Evolutionary conservation across 176 grass and related monocot genomes (phyloP).

Genomic region (Rhipidocladum racemiflorum): DNA sequence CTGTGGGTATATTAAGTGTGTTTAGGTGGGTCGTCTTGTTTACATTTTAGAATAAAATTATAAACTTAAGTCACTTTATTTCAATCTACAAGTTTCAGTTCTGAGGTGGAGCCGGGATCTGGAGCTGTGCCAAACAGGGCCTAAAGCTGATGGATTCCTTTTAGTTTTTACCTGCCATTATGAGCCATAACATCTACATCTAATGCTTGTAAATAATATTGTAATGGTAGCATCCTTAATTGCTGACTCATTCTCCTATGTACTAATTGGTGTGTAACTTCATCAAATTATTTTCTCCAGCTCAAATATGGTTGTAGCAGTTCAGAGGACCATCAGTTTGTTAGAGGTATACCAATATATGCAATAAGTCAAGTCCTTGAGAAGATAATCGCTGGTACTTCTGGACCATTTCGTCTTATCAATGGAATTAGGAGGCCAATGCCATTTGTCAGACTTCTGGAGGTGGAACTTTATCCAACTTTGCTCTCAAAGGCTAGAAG

Average conservation of each 20-base stretch:
- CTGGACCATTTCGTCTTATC: constrained; percentile 69
- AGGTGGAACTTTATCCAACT: constrained; percentile 97
- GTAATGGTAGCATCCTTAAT: neutral
- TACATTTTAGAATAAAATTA: too few relatives aligned
- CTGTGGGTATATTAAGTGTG: too few relatives aligned
- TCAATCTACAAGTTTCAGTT: too few relatives aligned
- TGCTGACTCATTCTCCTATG: neutral
- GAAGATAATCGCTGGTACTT: constrained; percentile 65
- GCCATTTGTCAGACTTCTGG: constrained; percentile 80
- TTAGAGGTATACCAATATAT: constrained; percentile 98
- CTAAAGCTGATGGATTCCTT: neutral
- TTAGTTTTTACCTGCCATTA: neutral
- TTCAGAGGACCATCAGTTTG: constrained; percentile 98
- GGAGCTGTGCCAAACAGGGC: too few relatives aligned
- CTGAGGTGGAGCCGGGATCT: too few relatives aligned
- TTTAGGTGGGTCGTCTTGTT: too few relatives aligned
- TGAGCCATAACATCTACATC: neutral
- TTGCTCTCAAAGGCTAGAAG: constrained; percentile 98
- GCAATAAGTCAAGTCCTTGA: constrained; percentile 92
- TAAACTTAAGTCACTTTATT: too few relatives aligned
- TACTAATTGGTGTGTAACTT: neutral
- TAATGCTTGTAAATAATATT: constrained; percentile 9
- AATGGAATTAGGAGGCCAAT: constrained; percentile 80
- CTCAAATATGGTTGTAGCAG: constrained; percentile 86
- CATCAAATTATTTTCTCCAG: constrained; percentile 45